Conservation (phyloP, 1,139 yeast species). For the Waltiozyma sp. region DNA sequence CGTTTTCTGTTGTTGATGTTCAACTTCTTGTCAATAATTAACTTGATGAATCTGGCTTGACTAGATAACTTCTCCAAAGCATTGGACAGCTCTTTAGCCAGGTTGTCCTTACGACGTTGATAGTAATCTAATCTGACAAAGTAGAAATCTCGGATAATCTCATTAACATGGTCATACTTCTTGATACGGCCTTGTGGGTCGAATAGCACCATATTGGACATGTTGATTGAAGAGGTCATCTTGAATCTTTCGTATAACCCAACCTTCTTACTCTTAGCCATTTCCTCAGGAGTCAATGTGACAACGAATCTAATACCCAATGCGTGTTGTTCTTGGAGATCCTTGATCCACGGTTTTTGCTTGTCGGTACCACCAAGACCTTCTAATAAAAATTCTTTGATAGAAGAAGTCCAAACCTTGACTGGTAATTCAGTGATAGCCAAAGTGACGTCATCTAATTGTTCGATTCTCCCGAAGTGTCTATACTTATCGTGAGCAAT, state of each 20-base stretch:
- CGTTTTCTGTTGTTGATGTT: constrained; percentile 68
- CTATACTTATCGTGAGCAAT: constrained; percentile 56
- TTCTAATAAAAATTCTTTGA: constrained; percentile 72
- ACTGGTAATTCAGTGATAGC: constrained; percentile 93
- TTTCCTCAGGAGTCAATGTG: constrained; percentile 65
- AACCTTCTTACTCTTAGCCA: constrained; percentile 61
- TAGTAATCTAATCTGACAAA: constrained; percentile 80
- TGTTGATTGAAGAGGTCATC: constrained; percentile 53
- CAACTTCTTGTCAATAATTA: constrained; percentile 71
- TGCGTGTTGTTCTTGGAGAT: constrained; percentile 90
- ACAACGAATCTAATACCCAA: constrained; percentile 70
- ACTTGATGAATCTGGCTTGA: constrained; percentile 85
- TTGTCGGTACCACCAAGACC: constrained; percentile 70
- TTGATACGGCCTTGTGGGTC: constrained; percentile 87
- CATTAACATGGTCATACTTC: constrained; percentile 63
- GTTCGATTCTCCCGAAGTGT: constrained; percentile 72
- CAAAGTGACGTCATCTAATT: constrained; percentile 65
- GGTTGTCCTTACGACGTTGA: constrained; percentile 78
- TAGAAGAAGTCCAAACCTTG: constrained; percentile 82
- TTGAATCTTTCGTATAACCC: constrained; percentile 84
- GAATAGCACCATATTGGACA: constrained; percentile 91
- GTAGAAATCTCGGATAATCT: constrained; percentile 76
- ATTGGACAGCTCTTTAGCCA: constrained; percentile 60
- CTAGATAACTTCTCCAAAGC: constrained; percentile 64
- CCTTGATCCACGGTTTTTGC: constrained; percentile 77